A percentile compares a stretch with the other conserved stretches of the same genome.
Conservation (phyloP, 1,284 basidiomycete genomes). For the Porodaedalea pini region DNA sequence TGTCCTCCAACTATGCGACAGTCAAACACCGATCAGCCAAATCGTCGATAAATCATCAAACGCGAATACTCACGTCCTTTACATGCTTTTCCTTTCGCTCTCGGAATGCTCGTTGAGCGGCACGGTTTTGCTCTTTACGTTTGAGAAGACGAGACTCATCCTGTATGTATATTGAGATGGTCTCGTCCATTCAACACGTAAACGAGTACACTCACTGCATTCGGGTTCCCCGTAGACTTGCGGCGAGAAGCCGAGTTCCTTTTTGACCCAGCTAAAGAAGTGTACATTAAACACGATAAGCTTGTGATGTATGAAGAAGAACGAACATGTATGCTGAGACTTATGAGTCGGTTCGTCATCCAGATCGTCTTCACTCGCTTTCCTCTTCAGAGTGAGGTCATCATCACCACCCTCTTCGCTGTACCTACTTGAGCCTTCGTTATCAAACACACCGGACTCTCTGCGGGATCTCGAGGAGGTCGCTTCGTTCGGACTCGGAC, state of each 20-base stretch:
- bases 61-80: constrained; percentile 62
- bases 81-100: constrained; percentile 88
- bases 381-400: constrained; percentile 60
- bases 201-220: constrained; percentile 33
- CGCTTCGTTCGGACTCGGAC: constrained; percentile 64
- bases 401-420: constrained; percentile 38
- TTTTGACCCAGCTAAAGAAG: constrained; percentile 27
- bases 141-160: constrained; percentile 73
- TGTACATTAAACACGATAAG: constrained; percentile 9
- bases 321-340: constrained; percentile 58
- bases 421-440: constrained; percentile 31
- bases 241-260: constrained; percentile 31
- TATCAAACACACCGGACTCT: constrained; percentile 33
- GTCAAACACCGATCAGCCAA: constrained; percentile 20
- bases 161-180: constrained; percentile 32
- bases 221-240: constrained; percentile 41
- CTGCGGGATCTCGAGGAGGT: constrained; percentile 28
- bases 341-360: constrained; percentile 62
- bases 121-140: constrained; percentile 84
- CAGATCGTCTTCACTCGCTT: constrained; percentile 57
- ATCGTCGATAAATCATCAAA: constrained; percentile 9
- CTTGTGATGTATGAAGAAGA: constrained; percentile 6
- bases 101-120: constrained; percentile 81
- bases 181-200: constrained; percentile 9
- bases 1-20: constrained; percentile 67